Conservation (phyloP, 139 green algal genomes). For the Chlamydomonas asymmetrica region DNA sequence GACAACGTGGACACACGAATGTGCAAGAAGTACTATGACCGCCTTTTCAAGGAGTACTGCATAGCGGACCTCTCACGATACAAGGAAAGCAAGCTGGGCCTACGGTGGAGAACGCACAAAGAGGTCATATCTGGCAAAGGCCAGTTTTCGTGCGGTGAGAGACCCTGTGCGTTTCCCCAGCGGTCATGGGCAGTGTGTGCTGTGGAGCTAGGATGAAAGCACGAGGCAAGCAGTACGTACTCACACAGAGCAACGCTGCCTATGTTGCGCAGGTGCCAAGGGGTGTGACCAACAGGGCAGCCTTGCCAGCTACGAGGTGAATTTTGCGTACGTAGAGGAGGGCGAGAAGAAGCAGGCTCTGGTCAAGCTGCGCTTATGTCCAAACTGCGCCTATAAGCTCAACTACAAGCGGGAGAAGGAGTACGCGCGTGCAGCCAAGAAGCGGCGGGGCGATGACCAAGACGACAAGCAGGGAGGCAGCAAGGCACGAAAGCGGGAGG, state of each 20-base stretch:
- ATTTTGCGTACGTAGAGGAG: conserved; percentile 86
- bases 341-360: conserved; percentile 80
- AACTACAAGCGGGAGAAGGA: conserved; percentile 60
- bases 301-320: conserved; percentile 85
- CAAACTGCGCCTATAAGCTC: conserved; percentile 78
- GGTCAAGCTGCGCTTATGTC: conserved; percentile 82
- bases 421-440: not conserved
- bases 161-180: conserved; percentile 18
- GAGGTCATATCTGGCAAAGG: conserved; percentile 87
- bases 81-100: conserved; percentile 60
- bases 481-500: too few relatives aligned
- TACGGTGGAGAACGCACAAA: conserved; percentile 85
- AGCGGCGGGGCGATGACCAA: too few relatives aligned
- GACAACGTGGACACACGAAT: conserved; percentile 71
- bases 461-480: too few relatives aligned
- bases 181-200: too few relatives aligned
- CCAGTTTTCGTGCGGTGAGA: conserved; percentile 87
- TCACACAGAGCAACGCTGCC: too few relatives aligned
- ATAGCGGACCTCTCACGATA: conserved; percentile 87
- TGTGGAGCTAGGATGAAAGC: too few relatives aligned
- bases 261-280: too few relatives aligned
- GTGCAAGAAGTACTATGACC: conserved; percentile 81
- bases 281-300: conserved; percentile 60
- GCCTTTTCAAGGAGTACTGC: conserved; percentile 91
- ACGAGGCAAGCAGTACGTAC: too few relatives aligned